Conservation (phyloP, 306 rosid species). For the Pyrus bretschneideri region DNA sequence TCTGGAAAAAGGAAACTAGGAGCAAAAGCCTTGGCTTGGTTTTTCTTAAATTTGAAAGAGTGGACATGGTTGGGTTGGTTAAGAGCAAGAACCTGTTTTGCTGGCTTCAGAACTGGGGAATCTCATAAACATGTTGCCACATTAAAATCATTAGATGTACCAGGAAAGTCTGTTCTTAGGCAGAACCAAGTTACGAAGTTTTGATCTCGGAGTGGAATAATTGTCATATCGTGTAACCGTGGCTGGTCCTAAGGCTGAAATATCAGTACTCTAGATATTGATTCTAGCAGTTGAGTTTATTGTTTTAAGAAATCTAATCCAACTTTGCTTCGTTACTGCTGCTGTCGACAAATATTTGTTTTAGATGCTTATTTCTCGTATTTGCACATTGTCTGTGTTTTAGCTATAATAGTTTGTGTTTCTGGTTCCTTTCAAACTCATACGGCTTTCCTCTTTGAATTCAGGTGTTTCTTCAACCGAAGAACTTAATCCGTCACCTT, state of each 20-base stretch:
- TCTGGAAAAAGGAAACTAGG: neutral
- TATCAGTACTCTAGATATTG: too few species aligned
- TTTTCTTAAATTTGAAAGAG: neutral
- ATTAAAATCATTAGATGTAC: neutral
- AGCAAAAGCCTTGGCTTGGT: neutral
- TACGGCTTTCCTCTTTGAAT: conserved; percentile 2
- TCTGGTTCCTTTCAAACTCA: too few species aligned
- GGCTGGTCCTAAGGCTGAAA: too few species aligned
- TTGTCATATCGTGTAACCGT: too few species aligned
- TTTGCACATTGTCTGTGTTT: neutral
- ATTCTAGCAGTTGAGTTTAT: too few species aligned
- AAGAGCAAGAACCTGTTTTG: neutral
- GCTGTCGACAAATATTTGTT: neutral
- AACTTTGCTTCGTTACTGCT: neutral
- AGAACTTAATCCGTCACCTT: conserved; percentile 12
- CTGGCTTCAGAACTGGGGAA: neutral
- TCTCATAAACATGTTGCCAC: neutral
- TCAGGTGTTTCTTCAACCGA: conserved; percentile 28
- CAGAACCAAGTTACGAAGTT: neutral
- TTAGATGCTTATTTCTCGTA: neutral
- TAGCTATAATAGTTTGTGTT: too few species aligned
- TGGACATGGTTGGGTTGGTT: neutral
- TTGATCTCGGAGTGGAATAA: neutral
- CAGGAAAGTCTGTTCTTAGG: neutral
- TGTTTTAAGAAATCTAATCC: too few species aligned